phyloP scores from a whole-genome alignment of 164 flowering plant genomes.

The Litsea cubeba region DNA sequence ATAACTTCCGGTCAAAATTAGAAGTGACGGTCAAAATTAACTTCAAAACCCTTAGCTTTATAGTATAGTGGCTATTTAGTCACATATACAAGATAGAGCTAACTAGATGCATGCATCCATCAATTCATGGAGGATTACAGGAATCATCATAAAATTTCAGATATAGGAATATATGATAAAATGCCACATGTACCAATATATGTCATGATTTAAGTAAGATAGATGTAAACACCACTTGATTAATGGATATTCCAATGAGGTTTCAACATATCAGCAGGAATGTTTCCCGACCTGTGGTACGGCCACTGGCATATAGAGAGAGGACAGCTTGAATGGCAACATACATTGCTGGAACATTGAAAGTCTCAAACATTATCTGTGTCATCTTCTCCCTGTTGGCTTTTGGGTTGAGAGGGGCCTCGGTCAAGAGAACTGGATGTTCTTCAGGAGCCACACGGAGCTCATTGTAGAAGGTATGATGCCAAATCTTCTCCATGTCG shows the following conservation, averaged over 20 bases:
- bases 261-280: neutral
- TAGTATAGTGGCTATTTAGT: too few species aligned
- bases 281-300: constrained; percentile 55
- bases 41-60: too few species aligned
- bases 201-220: too few species aligned
- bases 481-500: constrained; percentile 78
- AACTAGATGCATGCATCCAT: neutral
- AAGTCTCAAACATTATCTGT: constrained; percentile 65
- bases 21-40: too few species aligned
- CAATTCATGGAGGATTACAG: too few species aligned
- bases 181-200: neutral
- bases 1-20: too few species aligned
- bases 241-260: neutral
- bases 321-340: constrained; percentile 66
- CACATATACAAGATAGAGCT: neutral
- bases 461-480: constrained; percentile 59
- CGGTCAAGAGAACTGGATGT: constrained; percentile 66
- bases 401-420: constrained; percentile 69
- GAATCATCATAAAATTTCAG: too few species aligned
- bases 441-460: constrained; percentile 73
- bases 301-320: constrained; percentile 73
- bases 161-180: too few species aligned
- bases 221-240: neutral
- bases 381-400: constrained; percentile 71
- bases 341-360: constrained; percentile 62